These are phyloP conservation scores for Solanum dulcamara DNA, from an alignment of 257 asterid species.

Conservation along the genomic window DNA sequence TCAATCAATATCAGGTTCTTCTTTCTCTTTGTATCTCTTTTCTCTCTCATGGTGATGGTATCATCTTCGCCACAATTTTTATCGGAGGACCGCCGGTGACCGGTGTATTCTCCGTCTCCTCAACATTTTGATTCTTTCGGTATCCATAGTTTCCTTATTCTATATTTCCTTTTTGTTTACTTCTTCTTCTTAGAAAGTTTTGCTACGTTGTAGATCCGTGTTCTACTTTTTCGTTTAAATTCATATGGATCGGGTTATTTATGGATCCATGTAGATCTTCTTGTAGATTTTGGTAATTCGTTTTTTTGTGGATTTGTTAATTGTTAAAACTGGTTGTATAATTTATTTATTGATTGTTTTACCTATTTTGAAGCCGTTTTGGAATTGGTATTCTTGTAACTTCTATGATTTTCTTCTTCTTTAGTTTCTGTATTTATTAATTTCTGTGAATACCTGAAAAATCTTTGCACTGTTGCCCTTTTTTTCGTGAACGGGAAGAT, in stretches of 20 bases:
- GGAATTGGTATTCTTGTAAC: neutral
- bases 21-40: neutral
- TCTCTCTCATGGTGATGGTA: slow-evolving; percentile 28
- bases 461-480: neutral
- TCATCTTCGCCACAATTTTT: slow-evolving; percentile 18
- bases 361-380: neutral
- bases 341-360: neutral
- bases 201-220: neutral
- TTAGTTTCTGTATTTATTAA: neutral
- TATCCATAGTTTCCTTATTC: neutral
- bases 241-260: neutral
- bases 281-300: neutral
- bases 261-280: slow-evolving; percentile 3
- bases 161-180: neutral
- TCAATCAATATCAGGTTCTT: slow-evolving; percentile 4
- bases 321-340: neutral
- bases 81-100: slow-evolving; percentile 47
- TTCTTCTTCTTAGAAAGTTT: neutral
- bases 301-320: neutral
- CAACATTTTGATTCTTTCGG: slow-evolving; percentile 25
- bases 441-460: neutral
- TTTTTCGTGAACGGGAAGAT: neutral
- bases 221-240: neutral
- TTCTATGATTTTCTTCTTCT: neutral
- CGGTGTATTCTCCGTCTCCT: slow-evolving; percentile 27